Conservation (phyloP, 164 flowering plant species). For the Magnolia officinalis region DNA sequence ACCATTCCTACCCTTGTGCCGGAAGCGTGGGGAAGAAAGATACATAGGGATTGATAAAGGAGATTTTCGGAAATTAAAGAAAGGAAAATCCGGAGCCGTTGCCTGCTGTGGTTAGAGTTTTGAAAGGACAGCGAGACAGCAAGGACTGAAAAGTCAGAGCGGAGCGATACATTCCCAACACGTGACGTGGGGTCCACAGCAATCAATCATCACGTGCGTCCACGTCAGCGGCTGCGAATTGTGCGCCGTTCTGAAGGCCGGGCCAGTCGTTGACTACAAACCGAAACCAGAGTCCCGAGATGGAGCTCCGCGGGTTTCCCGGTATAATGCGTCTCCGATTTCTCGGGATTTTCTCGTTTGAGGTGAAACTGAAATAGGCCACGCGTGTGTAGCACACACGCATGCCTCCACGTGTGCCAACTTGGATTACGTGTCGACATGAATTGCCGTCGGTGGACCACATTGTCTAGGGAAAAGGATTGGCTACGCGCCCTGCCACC, state of each 20-base stretch:
- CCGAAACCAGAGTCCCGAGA: too few relatives aligned
- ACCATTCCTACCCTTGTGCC: conserved; percentile 6
- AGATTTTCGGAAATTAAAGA: background rate
- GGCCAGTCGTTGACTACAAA: conserved; percentile 19
- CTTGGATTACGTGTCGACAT: too few relatives aligned
- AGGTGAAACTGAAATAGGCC: too few relatives aligned
- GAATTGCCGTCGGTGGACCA: too few relatives aligned
- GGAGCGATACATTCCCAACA: background rate
- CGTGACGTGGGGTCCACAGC: conserved; percentile 7
- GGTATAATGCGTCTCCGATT: too few relatives aligned
- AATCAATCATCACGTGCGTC: conserved; percentile 35
- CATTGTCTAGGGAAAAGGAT: too few relatives aligned
- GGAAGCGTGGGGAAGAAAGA: conserved; percentile 4
- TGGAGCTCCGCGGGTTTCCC: too few relatives aligned
- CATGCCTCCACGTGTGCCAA: too few relatives aligned
- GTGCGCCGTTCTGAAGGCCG: conserved; percentile 40
- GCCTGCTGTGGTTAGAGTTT: background rate
- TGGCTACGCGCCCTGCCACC: too few relatives aligned
- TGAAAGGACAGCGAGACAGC: background rate
- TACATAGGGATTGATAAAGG: background rate
- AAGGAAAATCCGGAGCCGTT: background rate
- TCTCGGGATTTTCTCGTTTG: too few relatives aligned
- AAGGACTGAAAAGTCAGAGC: background rate
- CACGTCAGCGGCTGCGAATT: conserved; percentile 29
- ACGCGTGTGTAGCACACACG: too few relatives aligned